Evolutionary conservation across 2,329 filamentous ascomycete genomes (phyloP).

Genomic region (Macrophomina pseudophaseolina): DNA sequence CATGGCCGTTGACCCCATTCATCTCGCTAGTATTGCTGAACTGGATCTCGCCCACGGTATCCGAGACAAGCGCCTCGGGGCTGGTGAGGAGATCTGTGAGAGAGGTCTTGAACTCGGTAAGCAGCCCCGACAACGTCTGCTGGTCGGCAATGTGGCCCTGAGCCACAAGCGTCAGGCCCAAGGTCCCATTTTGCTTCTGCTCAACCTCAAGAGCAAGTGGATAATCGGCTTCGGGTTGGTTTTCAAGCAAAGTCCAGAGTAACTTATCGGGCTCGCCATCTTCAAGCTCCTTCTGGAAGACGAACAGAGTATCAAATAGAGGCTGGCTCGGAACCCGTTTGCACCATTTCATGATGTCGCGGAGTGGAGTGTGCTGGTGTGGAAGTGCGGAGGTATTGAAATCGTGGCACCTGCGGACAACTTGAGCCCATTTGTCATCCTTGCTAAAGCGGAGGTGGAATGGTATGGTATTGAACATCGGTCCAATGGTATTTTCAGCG

Average conservation of each 20-base stretch:
- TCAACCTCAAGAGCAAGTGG: conserved; percentile 78
- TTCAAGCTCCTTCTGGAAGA: conserved; percentile 68
- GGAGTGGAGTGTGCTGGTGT: conserved; percentile 79
- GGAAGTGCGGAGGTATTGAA: conserved; percentile 71
- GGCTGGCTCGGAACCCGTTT: conserved; percentile 57
- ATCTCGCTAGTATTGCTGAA: not conserved
- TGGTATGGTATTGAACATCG: conserved; percentile 88
- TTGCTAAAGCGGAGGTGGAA: conserved; percentile 60
- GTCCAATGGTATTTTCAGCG: conserved; percentile 73
- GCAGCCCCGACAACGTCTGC: conserved; percentile 44
- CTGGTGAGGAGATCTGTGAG: conserved; percentile 45
- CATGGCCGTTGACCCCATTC: not conserved
- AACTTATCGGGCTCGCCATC: conserved; percentile 33
- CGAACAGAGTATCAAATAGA: conserved; percentile 78
- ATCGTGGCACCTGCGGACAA: conserved; percentile 69
- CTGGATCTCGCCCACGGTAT: conserved; percentile 29
- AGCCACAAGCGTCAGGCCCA: conserved; percentile 66
- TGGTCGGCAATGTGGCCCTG: conserved; percentile 53
- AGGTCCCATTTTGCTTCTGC: conserved; percentile 51
- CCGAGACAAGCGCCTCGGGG: conserved; percentile 34
- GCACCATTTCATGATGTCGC: conserved; percentile 82
- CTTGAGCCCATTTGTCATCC: conserved; percentile 61
- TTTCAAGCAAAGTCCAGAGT: conserved; percentile 59
- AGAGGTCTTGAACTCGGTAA: conserved; percentile 50
- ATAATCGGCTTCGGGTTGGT: conserved; percentile 63